Conservation (phyloP, 2,329 filamentous ascomycete species). For the Penicillium thymicola region DNA sequence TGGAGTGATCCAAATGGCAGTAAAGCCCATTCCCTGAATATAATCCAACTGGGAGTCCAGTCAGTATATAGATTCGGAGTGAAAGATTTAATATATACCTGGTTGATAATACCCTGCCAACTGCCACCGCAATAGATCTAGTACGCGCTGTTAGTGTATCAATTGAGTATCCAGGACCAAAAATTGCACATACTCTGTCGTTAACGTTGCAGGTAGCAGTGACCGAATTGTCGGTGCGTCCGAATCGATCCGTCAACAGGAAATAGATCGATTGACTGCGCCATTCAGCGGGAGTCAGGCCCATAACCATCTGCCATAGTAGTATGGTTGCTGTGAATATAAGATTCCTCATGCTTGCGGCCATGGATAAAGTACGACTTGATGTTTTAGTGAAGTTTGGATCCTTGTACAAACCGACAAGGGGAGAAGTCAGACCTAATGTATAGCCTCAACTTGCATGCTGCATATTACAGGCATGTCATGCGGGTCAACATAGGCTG, state of each 20-base stretch:
- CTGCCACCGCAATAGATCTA: slow-evolving; percentile 44
- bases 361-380: too few species aligned
- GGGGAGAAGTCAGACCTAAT: not conserved
- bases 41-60: slow-evolving; percentile 43
- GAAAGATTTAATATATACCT: slow-evolving; percentile 25
- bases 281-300: slow-evolving; percentile 37
- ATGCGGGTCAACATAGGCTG: not conserved
- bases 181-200: slow-evolving; percentile 18
- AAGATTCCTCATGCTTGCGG: not conserved
- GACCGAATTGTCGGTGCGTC: slow-evolving; percentile 38
- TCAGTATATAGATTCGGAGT: not conserved
- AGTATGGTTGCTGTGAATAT: not conserved
- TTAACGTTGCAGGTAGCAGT: slow-evolving; percentile 31
- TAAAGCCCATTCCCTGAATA: slow-evolving; percentile 50
- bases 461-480: not conserved
- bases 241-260: slow-evolving; percentile 46
- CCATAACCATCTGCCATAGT: slow-evolving; percentile 19
- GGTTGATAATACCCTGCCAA: slow-evolving; percentile 46
- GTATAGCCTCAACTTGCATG: slow-evolving; percentile 1
- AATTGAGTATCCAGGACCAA: not conserved
- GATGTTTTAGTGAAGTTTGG: not conserved
- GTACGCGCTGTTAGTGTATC: slow-evolving; percentile 42
- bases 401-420: not conserved
- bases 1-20: slow-evolving; percentile 50
- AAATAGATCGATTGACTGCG: slow-evolving; percentile 46